Evolutionary conservation across 2,329 filamentous ascomycete genomes (phyloP).

Genomic region (Alternaria infectoria): DNA sequence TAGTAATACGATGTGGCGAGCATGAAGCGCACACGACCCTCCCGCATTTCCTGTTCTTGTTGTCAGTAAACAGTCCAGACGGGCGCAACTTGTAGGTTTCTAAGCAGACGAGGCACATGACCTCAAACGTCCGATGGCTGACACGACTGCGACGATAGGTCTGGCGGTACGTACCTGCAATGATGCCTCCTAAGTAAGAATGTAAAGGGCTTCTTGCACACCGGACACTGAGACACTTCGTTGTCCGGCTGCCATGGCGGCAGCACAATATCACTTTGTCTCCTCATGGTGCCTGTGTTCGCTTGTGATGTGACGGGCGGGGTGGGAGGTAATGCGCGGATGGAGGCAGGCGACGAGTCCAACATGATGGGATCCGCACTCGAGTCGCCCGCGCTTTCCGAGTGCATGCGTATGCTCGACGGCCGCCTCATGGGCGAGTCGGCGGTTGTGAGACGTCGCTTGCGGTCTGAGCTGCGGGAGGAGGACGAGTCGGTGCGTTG

Average conservation of each 20-base stretch:
- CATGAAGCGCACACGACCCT: slow-evolving; percentile 88
- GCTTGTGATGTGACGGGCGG: slow-evolving; percentile 18
- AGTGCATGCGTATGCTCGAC: slow-evolving; percentile 34
- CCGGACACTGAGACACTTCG: slow-evolving; percentile 82
- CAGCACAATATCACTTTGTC: slow-evolving; percentile 59
- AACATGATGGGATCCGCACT: slow-evolving; percentile 31
- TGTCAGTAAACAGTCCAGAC: not conserved
- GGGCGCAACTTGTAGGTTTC: not conserved
- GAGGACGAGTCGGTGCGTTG: slow-evolving; percentile 24
- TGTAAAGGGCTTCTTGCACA: slow-evolving; percentile 79
- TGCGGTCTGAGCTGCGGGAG: slow-evolving; percentile 39
- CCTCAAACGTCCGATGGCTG: not conserved
- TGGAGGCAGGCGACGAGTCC: slow-evolving; percentile 23
- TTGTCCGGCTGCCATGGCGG: slow-evolving; percentile 89
- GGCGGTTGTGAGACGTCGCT: slow-evolving; percentile 44
- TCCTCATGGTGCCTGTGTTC: slow-evolving; percentile 16
- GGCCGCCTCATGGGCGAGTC: slow-evolving; percentile 41
- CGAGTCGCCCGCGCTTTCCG: slow-evolving; percentile 18
- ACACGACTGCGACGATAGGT: not conserved
- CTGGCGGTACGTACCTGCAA: slow-evolving; percentile 67
- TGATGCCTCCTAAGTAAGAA: slow-evolving; percentile 92
- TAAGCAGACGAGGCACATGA: not conserved
- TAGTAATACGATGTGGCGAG: slow-evolving; percentile 93
- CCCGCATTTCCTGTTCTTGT: slow-evolving; percentile 75
- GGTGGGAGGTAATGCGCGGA: slow-evolving; percentile 14